A percentile compares a stretch with the other conserved stretches of the same genome.
phyloP scores from a whole-genome alignment of 2,329 filamentous ascomycete species.

The Coleophoma crateriformis region DNA sequence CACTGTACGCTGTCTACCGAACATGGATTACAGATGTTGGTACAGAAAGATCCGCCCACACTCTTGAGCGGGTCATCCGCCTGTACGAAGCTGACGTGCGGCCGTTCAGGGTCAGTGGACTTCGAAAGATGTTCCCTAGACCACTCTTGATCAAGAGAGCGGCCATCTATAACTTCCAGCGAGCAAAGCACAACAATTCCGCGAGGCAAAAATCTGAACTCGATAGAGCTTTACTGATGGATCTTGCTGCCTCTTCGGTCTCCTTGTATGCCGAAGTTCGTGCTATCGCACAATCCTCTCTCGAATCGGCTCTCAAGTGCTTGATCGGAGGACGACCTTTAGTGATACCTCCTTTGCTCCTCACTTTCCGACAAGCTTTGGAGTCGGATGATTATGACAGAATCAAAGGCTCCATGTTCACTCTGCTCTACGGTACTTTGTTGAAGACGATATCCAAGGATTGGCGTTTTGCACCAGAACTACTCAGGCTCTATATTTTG shows the following conservation, averaged over 20 bases:
- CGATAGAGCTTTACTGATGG: conserved; percentile 77
- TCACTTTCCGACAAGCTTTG: conserved; percentile 72
- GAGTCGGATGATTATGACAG: conserved; percentile 77
- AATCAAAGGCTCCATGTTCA: conserved; percentile 93
- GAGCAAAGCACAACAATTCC: conserved; percentile 88
- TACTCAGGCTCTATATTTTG: conserved; percentile 85
- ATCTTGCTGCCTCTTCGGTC: conserved; percentile 83
- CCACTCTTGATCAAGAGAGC: conserved; percentile 89
- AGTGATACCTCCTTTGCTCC: conserved; percentile 82
- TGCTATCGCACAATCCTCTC: conserved; percentile 85
- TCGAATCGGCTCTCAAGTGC: conserved; percentile 88
- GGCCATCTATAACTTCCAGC: conserved; percentile 89
- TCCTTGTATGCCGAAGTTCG: conserved; percentile 94
- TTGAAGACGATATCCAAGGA: conserved; percentile 83
- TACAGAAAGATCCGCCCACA: conserved; percentile 90
- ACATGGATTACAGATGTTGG: conserved; percentile 98
- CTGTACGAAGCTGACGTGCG: conserved; percentile 82
- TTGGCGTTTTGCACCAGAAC: conserved; percentile 89
- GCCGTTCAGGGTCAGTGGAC: conserved; percentile 89
- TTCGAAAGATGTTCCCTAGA: conserved; percentile 87
- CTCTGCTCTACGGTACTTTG: conserved; percentile 81
- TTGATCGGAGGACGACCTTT: conserved; percentile 82
- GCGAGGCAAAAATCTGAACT: conserved; percentile 85
- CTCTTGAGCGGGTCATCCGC: conserved; percentile 79
- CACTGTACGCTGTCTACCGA: conserved; percentile 84